These are phyloP conservation scores for Xylariales sp. DNA, from an alignment of 2,329 filamentous ascomycete species.

Conservation along the genomic window DNA sequence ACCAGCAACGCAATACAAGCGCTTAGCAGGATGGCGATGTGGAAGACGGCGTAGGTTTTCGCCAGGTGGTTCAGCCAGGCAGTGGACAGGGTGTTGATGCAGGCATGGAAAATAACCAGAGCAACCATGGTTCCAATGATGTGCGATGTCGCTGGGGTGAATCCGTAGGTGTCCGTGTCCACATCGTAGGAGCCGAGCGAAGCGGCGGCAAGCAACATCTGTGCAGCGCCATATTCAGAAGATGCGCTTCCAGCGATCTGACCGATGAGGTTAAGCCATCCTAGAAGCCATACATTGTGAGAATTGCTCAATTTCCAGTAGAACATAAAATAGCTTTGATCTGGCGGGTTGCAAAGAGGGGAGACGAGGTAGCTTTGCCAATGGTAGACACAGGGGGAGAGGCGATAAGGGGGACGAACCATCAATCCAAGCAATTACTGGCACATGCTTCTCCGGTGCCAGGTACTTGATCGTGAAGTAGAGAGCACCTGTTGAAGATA, in stretches of 20 bases:
- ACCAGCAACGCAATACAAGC: slow-evolving; percentile 47
- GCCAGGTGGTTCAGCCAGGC: slow-evolving; percentile 56
- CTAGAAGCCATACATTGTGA: slow-evolving; percentile 11
- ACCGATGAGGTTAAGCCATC: slow-evolving; percentile 48
- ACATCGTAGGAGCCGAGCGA: slow-evolving; percentile 38
- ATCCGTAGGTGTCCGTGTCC: slow-evolving; percentile 26
- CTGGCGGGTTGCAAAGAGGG: too few species aligned
- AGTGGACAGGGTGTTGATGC: slow-evolving; percentile 52
- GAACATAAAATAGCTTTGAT: too few species aligned
- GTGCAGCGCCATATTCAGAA: slow-evolving; percentile 51
- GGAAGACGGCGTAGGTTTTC: slow-evolving; percentile 53
- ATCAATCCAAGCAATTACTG: slow-evolving; percentile 44
- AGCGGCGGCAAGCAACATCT: slow-evolving; percentile 52
- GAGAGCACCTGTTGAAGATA: slow-evolving; percentile 27
- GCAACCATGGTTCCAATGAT: slow-evolving; percentile 52
- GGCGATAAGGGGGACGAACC: slow-evolving; percentile 9
- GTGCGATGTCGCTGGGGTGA: slow-evolving; percentile 38
- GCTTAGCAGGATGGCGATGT: slow-evolving; percentile 45
- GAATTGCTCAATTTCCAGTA: slow-evolving; percentile 13
- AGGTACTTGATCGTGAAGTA: slow-evolving; percentile 55
- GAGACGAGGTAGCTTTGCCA: too few species aligned
- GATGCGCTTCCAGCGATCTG: slow-evolving; percentile 51
- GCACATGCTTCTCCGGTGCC: slow-evolving; percentile 40
- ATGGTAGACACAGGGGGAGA: too few species aligned
- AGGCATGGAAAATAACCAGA: slow-evolving; percentile 44